Conservation (phyloP, 208 protist genomes). For the Crithidia fasciculata region DNA sequence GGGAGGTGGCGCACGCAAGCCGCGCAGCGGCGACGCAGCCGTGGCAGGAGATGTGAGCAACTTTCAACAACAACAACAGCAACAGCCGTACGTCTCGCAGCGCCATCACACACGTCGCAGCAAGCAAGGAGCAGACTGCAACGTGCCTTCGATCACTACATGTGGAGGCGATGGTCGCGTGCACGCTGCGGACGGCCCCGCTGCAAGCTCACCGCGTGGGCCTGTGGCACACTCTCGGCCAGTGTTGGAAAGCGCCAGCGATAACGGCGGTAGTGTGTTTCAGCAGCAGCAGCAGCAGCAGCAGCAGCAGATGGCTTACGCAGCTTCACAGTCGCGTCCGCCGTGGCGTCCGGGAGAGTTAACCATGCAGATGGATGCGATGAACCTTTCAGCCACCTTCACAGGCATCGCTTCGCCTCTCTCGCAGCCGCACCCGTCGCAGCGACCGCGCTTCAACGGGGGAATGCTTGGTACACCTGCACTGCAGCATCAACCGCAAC, state of each 20-base stretch:
- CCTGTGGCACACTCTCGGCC: background rate
- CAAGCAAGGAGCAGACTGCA: too few relatives aligned
- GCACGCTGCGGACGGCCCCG: too few relatives aligned
- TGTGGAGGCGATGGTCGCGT: too few relatives aligned
- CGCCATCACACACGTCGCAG: too few relatives aligned
- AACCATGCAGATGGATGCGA: slow-evolving; percentile 25
- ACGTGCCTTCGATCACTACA: too few relatives aligned
- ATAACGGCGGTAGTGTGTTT: background rate
- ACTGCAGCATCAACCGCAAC: too few relatives aligned
- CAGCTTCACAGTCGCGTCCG: background rate
- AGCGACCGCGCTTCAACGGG: background rate
- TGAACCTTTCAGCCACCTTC: slow-evolving; percentile 4
- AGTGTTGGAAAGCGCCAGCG: background rate
- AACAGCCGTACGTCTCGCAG: too few relatives aligned
- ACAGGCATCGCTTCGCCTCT: background rate
- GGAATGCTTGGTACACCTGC: too few relatives aligned
- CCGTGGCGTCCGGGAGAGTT: slow-evolving; percentile 15
- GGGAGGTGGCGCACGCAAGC: background rate
- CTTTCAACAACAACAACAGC: too few relatives aligned
- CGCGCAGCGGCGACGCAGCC: background rate
- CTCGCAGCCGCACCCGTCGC: background rate
- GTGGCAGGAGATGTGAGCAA: too few relatives aligned
- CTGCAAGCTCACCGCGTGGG: slow-evolving; percentile 3
- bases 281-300: slow-evolving; percentile 19
- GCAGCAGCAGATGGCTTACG: background rate